These are phyloP conservation scores for Haplographium delicatum DNA, from an alignment of 495 filamentous ascomycete genomes.

Conservation along the genomic window DNA sequence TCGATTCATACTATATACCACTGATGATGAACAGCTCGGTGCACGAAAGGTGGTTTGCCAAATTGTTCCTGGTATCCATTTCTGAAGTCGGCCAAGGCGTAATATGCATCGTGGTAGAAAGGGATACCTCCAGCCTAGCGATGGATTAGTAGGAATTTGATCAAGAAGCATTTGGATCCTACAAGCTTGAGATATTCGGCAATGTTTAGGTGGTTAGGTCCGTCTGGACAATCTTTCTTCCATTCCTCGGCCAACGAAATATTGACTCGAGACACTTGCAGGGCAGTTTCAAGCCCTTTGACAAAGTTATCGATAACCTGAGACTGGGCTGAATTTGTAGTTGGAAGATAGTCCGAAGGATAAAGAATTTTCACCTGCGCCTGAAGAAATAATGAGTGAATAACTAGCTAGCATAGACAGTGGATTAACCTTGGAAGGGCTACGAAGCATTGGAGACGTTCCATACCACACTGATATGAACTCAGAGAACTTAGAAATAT, in stretches of 20 bases:
- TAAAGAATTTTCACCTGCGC: slow-evolving; percentile 6
- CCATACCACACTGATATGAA: slow-evolving; percentile 14
- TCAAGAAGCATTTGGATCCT: background rate
- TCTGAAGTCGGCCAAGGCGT: slow-evolving; percentile 3
- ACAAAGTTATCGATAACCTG: slow-evolving; percentile 4
- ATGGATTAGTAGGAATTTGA: background rate
- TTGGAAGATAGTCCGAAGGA: slow-evolving; percentile 11
- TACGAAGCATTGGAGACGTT: slow-evolving; percentile 6
- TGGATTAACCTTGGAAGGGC: background rate
- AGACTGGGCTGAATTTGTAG: slow-evolving; percentile 1
- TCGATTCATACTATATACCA: background rate
- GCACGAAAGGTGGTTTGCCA: slow-evolving; percentile 8
- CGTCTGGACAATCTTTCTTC: slow-evolving; percentile 1
- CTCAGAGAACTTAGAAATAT: slow-evolving; percentile 7
- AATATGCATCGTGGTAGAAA: slow-evolving; percentile 11
- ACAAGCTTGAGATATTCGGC: slow-evolving; percentile 10
- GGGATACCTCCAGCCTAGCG: slow-evolving; percentile 1
- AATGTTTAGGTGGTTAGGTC: background rate
- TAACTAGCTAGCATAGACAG: background rate
- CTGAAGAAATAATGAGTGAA: background rate
- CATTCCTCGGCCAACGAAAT: slow-evolving; percentile 2
- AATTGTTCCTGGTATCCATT: slow-evolving; percentile 1
- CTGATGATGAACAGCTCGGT: slow-evolving; percentile 3
- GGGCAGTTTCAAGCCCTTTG: background rate
- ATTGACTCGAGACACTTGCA: background rate